These are phyloP conservation scores for Lipomyces sp. DNA, from an alignment of 805 yeast genomes.

Conservation along the genomic window DNA sequence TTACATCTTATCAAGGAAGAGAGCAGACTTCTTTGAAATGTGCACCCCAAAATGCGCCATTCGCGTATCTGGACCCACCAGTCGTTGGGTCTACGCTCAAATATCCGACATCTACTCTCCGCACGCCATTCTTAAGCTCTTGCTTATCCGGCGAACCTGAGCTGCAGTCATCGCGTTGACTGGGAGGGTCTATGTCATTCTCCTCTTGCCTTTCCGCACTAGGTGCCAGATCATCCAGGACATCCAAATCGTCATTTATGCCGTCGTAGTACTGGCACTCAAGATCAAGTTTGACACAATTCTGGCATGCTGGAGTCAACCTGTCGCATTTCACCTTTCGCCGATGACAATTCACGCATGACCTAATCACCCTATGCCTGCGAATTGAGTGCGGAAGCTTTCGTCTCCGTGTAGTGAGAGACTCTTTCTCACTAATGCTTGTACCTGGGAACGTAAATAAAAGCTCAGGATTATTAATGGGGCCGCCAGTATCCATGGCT, in stretches of 20 bases:
- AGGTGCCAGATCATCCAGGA: not conserved
- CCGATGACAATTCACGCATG: constrained; percentile 26
- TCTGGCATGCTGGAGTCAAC: constrained; percentile 21
- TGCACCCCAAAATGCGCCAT: constrained; percentile 34
- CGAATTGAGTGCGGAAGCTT: constrained; percentile 20
- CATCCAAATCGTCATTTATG: not conserved
- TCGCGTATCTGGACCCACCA: constrained; percentile 27
- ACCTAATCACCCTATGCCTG: constrained; percentile 18
- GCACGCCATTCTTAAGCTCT: constrained; percentile 5
- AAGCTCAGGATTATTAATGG: not conserved
- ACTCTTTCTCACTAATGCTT: not conserved
- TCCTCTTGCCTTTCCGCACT: not conserved
- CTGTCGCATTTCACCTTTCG: constrained; percentile 31
- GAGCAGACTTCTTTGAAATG: constrained; percentile 32
- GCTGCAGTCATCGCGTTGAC: not conserved
- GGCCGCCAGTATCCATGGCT: not conserved
- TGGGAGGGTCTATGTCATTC: not conserved
- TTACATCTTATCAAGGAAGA: not conserved
- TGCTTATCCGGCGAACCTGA: not conserved
- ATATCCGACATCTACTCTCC: constrained; percentile 24
- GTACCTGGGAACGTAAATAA: not conserved
- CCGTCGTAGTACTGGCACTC: constrained; percentile 20
- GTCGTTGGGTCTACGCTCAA: constrained; percentile 22
- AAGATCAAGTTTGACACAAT: constrained; percentile 21
- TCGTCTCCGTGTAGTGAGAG: not conserved